A percentile compares a stretch with the other conserved stretches of the same genome.
Conservation (phyloP, 2,329 filamentous ascomycete genomes). For the Rhinocladiella similis region DNA sequence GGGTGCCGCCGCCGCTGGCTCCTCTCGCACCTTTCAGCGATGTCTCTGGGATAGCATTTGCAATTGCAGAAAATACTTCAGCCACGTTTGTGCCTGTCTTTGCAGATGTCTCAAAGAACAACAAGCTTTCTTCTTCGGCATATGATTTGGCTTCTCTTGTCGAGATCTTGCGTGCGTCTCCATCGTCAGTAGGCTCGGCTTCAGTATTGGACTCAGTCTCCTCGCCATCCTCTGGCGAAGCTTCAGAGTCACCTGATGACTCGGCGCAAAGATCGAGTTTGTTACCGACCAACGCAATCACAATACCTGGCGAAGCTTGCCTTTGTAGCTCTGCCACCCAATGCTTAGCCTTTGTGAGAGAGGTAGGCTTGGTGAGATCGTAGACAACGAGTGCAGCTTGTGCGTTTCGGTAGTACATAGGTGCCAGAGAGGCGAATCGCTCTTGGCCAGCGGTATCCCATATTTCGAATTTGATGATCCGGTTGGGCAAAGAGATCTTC, state of each 20-base stretch:
- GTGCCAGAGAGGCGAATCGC: conserved; percentile 91
- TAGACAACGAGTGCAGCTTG: conserved; percentile 97
- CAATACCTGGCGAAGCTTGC: conserved; percentile 92
- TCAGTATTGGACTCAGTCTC: conserved; percentile 47
- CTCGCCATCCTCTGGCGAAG: conserved; percentile 33
- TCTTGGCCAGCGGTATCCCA: conserved; percentile 99
- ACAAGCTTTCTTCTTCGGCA: conserved; percentile 86
- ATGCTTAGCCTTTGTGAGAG: conserved; percentile 94
- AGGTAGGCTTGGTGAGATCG: conserved; percentile 95
- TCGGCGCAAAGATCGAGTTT: conserved; percentile 82
- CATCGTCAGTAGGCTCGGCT: conserved; percentile 62
- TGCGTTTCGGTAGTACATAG: conserved; percentile 99
- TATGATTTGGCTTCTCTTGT: conserved; percentile 91
- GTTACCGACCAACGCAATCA: conserved; percentile 96
- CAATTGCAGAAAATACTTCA: conserved; percentile 96
- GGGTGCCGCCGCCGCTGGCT: conserved; percentile 57
- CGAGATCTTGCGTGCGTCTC: conserved; percentile 81
- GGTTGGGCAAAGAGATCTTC: conserved; percentile 89
- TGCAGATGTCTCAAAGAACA: conserved; percentile 98
- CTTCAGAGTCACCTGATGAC: conserved; percentile 47
- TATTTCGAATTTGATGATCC: conserved; percentile 91
- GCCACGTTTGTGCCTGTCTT: conserved; percentile 94
- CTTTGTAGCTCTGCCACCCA: conserved; percentile 98
- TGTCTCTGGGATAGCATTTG: conserved; percentile 95
- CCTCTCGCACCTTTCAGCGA: conserved; percentile 75